Evolutionary conservation across 179 eudicot genomes (phyloP).

Genomic region (Beta lomatogona): DNA sequence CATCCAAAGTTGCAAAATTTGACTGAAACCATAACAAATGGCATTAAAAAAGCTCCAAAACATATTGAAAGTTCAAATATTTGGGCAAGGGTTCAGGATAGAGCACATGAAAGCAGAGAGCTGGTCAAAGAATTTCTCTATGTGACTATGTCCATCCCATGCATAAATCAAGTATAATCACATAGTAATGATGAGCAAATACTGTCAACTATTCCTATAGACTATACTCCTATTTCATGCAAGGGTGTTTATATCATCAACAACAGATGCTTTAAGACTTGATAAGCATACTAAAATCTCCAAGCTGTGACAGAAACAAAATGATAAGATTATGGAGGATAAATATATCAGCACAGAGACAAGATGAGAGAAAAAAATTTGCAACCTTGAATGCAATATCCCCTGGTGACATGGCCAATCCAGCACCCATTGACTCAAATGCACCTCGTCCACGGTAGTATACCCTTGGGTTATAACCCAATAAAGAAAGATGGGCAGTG

Average conservation of each 20-base stretch:
- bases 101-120: neutral
- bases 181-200: neutral
- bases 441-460: conserved; percentile 99
- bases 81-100: neutral
- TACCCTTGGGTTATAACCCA: conserved; percentile 95
- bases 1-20: conserved; percentile 92
- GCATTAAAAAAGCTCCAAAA: conserved; percentile 3
- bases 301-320: neutral
- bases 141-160: neutral
- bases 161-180: neutral
- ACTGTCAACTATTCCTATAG: neutral
- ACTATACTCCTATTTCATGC: neutral
- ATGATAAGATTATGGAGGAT: neutral
- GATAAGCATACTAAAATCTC: neutral
- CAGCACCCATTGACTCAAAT: conserved; percentile 99
- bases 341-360: neutral
- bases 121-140: neutral
- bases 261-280: neutral
- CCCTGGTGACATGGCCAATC: conserved; percentile 97
- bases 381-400: conserved; percentile 96
- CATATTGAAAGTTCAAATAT: neutral
- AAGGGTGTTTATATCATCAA: neutral
- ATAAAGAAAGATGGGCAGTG: conserved; percentile 93
- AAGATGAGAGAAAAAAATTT: neutral
- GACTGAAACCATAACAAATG: conserved; percentile 53